These are phyloP conservation scores for Solanum microdontum DNA, from an alignment of 257 asterid species.

Conservation along the genomic window DNA sequence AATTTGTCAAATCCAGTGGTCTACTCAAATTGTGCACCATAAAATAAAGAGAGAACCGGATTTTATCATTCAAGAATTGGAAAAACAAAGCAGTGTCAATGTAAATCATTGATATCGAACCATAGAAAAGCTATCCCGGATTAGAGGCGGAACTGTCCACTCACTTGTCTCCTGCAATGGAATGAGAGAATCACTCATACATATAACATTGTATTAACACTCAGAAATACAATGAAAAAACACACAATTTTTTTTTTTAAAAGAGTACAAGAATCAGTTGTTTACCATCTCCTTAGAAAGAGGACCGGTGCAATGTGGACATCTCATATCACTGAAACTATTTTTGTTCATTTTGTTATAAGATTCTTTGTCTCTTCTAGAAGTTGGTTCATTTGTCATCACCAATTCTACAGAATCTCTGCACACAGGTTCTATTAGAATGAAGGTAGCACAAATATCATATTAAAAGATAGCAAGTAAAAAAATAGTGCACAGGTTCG, in stretches of 20 bases:
- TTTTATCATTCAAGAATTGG: not conserved
- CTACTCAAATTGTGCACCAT: not conserved
- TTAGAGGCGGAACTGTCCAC: slow-evolving; percentile 75
- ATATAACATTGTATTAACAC: not conserved
- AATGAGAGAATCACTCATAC: not conserved
- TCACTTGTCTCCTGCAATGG: slow-evolving; percentile 60
- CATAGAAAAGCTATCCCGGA: slow-evolving; percentile 89
- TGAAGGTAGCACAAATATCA: not conserved
- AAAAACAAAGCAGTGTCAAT: not conserved
- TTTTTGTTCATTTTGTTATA: not conserved
- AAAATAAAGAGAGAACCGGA: not conserved
- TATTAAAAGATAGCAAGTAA: not conserved
- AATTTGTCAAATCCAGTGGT: not conserved
- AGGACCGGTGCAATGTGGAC: slow-evolving; percentile 79
- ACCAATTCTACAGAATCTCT: not conserved
- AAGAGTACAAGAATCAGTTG: not conserved
- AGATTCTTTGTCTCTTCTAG: not conserved
- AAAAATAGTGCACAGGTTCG: not conserved
- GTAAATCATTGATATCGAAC: slow-evolving; percentile 13
- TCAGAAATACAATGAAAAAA: not conserved
- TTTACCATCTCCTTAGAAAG: slow-evolving; percentile 69
- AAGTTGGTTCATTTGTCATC: not conserved
- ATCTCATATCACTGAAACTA: slow-evolving; percentile 15
- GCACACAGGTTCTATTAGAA: not conserved
- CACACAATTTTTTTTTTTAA: not conserved